Evolutionary conservation across 441 rosid species (phyloP), one percentile per base, ranked within the genome.

Genomic region (Pelargonium citronellum): DNA sequence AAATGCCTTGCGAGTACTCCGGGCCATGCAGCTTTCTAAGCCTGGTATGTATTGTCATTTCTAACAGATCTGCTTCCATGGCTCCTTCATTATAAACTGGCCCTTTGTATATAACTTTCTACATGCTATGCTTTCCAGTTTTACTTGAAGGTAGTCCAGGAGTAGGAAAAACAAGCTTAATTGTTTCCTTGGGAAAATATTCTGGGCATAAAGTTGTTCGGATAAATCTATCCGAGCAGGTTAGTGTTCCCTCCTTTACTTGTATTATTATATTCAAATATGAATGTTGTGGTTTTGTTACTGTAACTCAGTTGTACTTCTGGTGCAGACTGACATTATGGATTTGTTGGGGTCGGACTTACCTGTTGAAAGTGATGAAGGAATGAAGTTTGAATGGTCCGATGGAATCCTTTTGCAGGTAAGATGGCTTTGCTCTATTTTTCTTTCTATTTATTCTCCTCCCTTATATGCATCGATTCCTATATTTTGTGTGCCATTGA

Each of bases 111-210:
- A 46, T 63, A 72, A 49, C 17, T 64, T 63, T 65, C 30, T 69
- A 70, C 69, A 51, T 61, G 49, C 67, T 67, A n/a, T 73, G 51
- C 51, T 71, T 80, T 79, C 64, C 89, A 91, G 98, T 91, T 74
- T 79, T 95, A 66, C 71, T 95, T 80, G 99, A 95, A 86, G 99
- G 99, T 74, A 92, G 98, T 79, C 99, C 99, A 6, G 99, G 99
- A 74, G 99, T 95, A 79, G 99, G 99, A 72, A 95, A 95, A 83
- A 95, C 99, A 71, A 95, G 98, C 82, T 82, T 95, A 72, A 80
- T 95, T 78, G 80, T 84, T 72, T 97, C 99, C 60, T 77, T 95
- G 85, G 97, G 98, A 61, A 91, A 87, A 79, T 88, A 83, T 85
- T 95, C 98, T 67, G 99, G 98, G 68, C 98, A 95, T 77, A 89